A percentile compares a stretch with the other conserved stretches of the same genome.
phyloP scores from a whole-genome alignment of 257 asterid genomes.

The Scutellaria baicalensis region DNA sequence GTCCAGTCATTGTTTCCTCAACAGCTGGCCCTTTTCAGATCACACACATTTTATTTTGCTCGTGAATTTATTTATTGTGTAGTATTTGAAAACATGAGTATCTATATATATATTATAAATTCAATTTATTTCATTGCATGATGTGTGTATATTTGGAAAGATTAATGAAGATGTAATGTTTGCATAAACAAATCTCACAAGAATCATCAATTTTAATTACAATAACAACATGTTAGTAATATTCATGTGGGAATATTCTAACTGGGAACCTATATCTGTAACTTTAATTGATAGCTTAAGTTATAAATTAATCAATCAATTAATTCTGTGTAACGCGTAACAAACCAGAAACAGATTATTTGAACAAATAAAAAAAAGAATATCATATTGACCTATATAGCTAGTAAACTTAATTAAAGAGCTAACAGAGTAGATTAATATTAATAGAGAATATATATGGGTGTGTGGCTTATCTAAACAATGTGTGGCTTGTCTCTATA shows the following conservation, averaged over 20 bases:
- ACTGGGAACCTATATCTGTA: too few species aligned
- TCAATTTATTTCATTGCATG: neutral
- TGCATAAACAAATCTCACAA: too few species aligned
- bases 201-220: too few species aligned
- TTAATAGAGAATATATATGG: constrained; percentile 1
- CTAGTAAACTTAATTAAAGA: neutral
- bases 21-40: constrained; percentile 6
- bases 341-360: neutral
- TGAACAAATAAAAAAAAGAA: neutral
- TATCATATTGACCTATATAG: constrained; percentile 7
- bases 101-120: too few species aligned
- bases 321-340: too few species aligned
- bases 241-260: too few species aligned
- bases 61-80: too few species aligned
- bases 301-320: too few species aligned
- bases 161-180: too few species aligned
- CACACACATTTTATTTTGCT: neutral
- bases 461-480: neutral
- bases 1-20: neutral
- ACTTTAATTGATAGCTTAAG: neutral
- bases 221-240: too few species aligned
- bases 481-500: neutral
- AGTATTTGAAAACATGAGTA: too few species aligned
- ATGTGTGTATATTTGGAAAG: neutral
- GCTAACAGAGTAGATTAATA: neutral